Evolutionary conservation across 177 flowering plant genomes (phyloP), one percentile per base, ranked within the genome.

Genomic region (Tripterygium wilfordii): DNA sequence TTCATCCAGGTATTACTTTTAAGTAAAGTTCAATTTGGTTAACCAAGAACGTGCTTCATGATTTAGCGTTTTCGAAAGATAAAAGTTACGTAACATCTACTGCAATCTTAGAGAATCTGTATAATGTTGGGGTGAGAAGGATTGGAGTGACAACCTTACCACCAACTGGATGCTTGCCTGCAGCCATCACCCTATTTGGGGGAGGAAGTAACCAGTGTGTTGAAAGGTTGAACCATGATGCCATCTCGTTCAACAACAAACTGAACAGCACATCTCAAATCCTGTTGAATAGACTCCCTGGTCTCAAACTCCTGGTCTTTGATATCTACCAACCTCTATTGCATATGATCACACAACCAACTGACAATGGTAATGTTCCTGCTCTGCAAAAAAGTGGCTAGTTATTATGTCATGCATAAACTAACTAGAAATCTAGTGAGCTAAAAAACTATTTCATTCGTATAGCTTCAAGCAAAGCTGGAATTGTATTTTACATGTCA

Each of bases 161-260:
- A 9, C 97, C 97, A 13, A 35, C 64, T 0, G 99, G 97, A 21
- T 90, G 97, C 65, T 66, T 94, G 65, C 99, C 97, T 0, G 97
- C 97, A 44, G 76, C 92, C 18, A 81, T 87, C 54, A 89, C 96
- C 12, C 63, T 87, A 13, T 94, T 85, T 38, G 96, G 96, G 8
- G 1, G 2, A 2, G 83, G 82, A 35, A 78, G 66, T 51, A 81
- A 85, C 53, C 48, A 68, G 39, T 89, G 96, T 42, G 75, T 89
- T 5, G 61, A 46, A 1, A 81, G 78, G 58, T 46, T 87, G 29
- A 86, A 94, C 63, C 43, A 38, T 14, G 94, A 80, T 56, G 88
- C 99, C 1, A 54, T 65, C 22, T 41, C 49, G 3, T 94, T 84
- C 77, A 86, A 89, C 71, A 68, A 42, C 13, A 66, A 62, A 53